phyloP scores from a whole-genome alignment of 75 land plant species.

The Ceratopteris richardii region DNA sequence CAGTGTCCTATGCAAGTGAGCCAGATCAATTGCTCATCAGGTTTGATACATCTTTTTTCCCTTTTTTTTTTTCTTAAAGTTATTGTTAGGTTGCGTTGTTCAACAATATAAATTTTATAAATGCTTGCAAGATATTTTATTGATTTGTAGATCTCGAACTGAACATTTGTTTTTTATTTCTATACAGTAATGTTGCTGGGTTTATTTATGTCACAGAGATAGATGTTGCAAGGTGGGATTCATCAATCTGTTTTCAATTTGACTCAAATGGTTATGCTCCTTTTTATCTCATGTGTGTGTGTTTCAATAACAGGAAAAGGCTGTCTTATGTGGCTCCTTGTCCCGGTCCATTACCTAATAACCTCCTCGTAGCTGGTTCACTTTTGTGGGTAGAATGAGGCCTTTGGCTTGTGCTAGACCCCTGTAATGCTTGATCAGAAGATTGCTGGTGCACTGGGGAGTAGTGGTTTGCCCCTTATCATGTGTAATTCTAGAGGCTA shows the following conservation, averaged over 20 bases:
- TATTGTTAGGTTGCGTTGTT: too few relatives aligned
- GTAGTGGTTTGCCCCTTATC: not conserved
- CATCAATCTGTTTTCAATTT: slow-evolving; percentile 2
- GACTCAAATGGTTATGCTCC: not conserved
- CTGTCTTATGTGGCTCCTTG: slow-evolving; percentile 91
- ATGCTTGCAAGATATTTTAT: too few relatives aligned
- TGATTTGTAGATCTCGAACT: too few relatives aligned
- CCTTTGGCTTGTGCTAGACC: not conserved
- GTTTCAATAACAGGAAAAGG: slow-evolving; percentile 51
- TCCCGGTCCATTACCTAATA: slow-evolving; percentile 80
- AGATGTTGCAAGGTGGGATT: slow-evolving; percentile 69
- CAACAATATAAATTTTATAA: too few relatives aligned
- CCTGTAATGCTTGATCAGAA: not conserved
- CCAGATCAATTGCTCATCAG: slow-evolving; percentile 85
- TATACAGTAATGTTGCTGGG: slow-evolving; percentile 93
- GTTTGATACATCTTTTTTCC: slow-evolving; percentile 38
- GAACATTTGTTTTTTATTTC: too few relatives aligned
- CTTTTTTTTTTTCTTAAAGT: slow-evolving; percentile 2
- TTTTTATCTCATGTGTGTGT: slow-evolving; percentile 1
- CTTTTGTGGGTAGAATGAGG: slow-evolving; percentile 60
- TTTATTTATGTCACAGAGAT: slow-evolving; percentile 86
- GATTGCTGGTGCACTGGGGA: not conserved
- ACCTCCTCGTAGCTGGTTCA: slow-evolving; percentile 55
- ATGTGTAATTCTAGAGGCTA: not conserved
- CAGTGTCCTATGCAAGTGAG: slow-evolving; percentile 90